These are phyloP conservation scores for Alternaria sp. DNA, from an alignment of 2,329 filamentous ascomycete species.

Conservation along the genomic window DNA sequence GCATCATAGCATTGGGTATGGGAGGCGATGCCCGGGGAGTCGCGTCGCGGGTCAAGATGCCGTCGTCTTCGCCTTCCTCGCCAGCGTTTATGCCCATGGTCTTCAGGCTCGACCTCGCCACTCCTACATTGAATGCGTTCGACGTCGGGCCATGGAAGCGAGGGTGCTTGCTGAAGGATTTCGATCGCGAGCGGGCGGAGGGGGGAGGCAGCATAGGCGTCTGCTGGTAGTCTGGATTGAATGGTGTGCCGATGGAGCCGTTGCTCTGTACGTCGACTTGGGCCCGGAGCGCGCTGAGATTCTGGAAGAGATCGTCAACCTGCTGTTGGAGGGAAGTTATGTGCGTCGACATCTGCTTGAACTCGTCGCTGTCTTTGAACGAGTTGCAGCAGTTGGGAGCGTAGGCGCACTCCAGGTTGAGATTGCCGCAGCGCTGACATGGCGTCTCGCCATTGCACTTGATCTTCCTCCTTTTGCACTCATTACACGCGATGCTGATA, in stretches of 20 bases:
- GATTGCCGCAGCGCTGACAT: conserved; percentile 69
- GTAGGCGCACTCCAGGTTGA: conserved; percentile 69
- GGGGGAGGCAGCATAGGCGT: conserved; percentile 43
- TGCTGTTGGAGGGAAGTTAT: conserved; percentile 81
- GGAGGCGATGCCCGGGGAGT: conserved; percentile 59
- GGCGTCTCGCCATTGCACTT: conserved; percentile 71
- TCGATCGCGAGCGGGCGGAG: conserved; percentile 48
- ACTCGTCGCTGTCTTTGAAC: conserved; percentile 88
- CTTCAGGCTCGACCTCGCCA: conserved; percentile 84
- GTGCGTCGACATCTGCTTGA: conserved; percentile 78
- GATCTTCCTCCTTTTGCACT: conserved; percentile 71
- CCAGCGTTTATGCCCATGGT: conserved; percentile 83
- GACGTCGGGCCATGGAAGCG: conserved; percentile 86
- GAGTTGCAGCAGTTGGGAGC: conserved; percentile 75
- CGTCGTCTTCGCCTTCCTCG: conserved; percentile 68
- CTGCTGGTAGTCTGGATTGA: conserved; percentile 40
- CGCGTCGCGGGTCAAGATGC: conserved; percentile 58
- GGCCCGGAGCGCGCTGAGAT: conserved; percentile 70
- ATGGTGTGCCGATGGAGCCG: conserved; percentile 38
- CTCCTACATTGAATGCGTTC: conserved; percentile 81
- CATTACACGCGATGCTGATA: conserved; percentile 71
- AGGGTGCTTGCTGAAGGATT: conserved; percentile 57
- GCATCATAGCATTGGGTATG: conserved; percentile 16
- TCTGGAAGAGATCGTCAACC: conserved; percentile 77
- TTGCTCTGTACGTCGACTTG: conserved; percentile 49